phyloP scores from a whole-genome alignment of 805 yeast genomes.

The Nakazawaea peltata region DNA sequence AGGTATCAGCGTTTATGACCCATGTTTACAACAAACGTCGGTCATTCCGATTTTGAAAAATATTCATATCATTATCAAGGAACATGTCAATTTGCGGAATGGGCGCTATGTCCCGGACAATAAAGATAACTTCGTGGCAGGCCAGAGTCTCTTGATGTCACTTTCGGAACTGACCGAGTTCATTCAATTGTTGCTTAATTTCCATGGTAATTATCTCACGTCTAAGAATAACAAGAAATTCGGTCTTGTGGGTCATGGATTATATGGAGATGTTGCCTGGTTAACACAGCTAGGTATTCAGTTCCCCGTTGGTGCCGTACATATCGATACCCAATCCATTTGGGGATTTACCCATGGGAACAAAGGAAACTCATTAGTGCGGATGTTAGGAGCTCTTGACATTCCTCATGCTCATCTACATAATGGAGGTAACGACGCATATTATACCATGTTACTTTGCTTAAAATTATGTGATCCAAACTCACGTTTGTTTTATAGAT shows the following conservation, averaged over 20 bases:
- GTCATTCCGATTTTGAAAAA: conserved; percentile 32
- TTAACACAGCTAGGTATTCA: conserved; percentile 35
- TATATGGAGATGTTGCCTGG: conserved; percentile 48
- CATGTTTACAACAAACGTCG: conserved; percentile 32
- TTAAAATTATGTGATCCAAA: conserved; percentile 43
- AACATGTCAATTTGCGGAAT: conserved; percentile 33
- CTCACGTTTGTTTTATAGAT: conserved; percentile 17
- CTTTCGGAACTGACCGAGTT: conserved; percentile 27
- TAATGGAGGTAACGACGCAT: conserved; percentile 69
- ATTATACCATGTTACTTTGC: conserved; percentile 47
- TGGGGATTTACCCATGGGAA: conserved; percentile 32
- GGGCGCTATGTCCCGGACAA: conserved; percentile 49
- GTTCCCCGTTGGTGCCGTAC: conserved; percentile 26
- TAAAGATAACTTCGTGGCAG: conserved; percentile 40
- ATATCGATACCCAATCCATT: conserved; percentile 41
- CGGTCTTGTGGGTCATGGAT: conserved; percentile 53
- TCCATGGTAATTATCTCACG: conserved; percentile 28
- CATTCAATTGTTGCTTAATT: conserved; percentile 34
- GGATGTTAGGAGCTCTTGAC: conserved; percentile 33
- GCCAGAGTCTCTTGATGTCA: conserved; percentile 35
- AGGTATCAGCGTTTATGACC: conserved; percentile 51
- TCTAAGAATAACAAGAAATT: conserved; percentile 13
- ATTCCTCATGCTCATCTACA: conserved; percentile 56
- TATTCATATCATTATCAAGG: conserved; percentile 36
- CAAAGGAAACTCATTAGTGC: conserved; percentile 36